Base-by-base conservation (phyloP, 176 grass and related monocot genomes). In the Oryza officinalis region DNA sequence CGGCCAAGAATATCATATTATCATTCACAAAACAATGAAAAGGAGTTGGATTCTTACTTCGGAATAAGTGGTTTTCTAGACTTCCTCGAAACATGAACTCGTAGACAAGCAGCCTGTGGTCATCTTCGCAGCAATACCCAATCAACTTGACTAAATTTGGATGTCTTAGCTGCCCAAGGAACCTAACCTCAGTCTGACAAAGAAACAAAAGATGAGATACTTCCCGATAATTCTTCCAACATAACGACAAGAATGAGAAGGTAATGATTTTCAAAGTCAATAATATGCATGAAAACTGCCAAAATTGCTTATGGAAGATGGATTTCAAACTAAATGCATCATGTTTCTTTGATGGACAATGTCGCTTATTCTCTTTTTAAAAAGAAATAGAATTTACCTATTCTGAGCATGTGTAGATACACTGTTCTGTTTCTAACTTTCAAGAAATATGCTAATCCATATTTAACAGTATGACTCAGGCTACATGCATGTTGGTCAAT, bases 21-120 rank as follows among this genome's bases (percentile, higher is more conserved):
- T 35, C 9, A 57, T 37, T 30, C 41, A 61, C 10, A 22, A 40
- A 69, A n/a, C 8, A 50, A 70, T 10, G 20, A 68, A 66, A 17
- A 82, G 40, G 44, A 81, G 60, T 46, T 83, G 78, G 67, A 72
- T 40, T 20, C 82, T 88, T 98, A 98, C 95, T 98, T 92, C 91
- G 84, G 87, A 98, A 95, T 85, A 98, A 87, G 72, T 98, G 95
- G 68, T 98, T 98, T 94, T 98, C 95, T 72, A 98, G 92, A 76
- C 95, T 98, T 89, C 95, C 95, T 65, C 95, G 90, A 80, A 93
- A 98, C 95, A 98, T 93, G 63, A 98, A 98, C 82, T 98, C 95
- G 1, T 98, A 98, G 25, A 94, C 95, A 65, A 98, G 95, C 57
- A 98, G 80, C 49, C 95, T 92, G 68, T 98, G 92, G 86, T 98